These are phyloP conservation scores for Epichloe scottii DNA, from an alignment of 2,329 filamentous ascomycete genomes.

Conservation along the genomic window DNA sequence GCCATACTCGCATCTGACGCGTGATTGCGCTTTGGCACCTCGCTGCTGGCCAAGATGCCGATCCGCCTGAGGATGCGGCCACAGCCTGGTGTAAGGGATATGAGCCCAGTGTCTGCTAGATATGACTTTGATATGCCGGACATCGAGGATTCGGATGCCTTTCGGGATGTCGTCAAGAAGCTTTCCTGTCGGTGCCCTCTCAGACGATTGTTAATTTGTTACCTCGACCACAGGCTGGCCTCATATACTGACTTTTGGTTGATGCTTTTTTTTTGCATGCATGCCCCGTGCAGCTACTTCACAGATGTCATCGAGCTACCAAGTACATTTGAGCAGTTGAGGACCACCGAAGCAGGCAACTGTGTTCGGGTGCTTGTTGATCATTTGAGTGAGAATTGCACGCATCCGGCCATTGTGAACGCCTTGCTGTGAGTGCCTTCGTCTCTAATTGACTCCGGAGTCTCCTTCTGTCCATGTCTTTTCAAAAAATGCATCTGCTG, in stretches of 20 bases:
- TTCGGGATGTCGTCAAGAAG: conserved; percentile 54
- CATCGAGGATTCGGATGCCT: conserved; percentile 45
- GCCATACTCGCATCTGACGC: too few species aligned
- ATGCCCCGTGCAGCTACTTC: conserved; percentile 38
- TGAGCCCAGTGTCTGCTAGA: conserved; percentile 22
- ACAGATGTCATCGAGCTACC: conserved; percentile 50
- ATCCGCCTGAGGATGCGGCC: conserved; percentile 24
- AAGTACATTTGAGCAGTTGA: conserved; percentile 60
- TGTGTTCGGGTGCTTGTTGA: conserved; percentile 47
- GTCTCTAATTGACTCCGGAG: neutral
- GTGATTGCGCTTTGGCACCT: neutral
- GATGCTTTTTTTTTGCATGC: too few species aligned
- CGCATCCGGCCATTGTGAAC: conserved; percentile 58
- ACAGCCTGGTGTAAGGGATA: conserved; percentile 17
- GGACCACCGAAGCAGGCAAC: conserved; percentile 50
- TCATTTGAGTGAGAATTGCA: conserved; percentile 49
- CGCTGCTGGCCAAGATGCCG: conserved; percentile 18
- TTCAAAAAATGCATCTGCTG: neutral
- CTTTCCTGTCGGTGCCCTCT: conserved; percentile 42
- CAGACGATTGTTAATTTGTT: neutral
- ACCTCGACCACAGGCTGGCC: neutral
- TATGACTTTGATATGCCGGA: conserved; percentile 35
- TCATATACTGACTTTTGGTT: neutral
- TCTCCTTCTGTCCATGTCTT: neutral
- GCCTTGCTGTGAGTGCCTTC: conserved; percentile 51